Conservation (phyloP, 805 yeast species). For the Monosporozyma aerobia region DNA sequence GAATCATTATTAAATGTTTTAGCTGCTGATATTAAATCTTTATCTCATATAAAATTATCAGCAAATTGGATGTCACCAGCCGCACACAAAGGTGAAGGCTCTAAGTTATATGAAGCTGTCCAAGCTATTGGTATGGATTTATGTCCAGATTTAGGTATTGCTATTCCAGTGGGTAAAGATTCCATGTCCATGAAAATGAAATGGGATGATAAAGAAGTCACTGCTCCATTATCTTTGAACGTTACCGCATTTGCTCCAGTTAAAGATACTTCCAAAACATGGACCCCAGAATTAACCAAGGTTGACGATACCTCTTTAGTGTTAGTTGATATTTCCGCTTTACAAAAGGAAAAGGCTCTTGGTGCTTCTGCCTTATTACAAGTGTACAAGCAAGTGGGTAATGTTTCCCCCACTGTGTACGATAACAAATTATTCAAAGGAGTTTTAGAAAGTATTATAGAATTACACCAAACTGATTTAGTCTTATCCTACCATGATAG, state of each 20-base stretch:
- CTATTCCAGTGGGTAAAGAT: slow-evolving; percentile 97
- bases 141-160: slow-evolving; percentile 84
- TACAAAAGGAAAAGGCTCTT: slow-evolving; percentile 43
- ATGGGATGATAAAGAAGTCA: slow-evolving; percentile 87
- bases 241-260: slow-evolving; percentile 91
- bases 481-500: slow-evolving; percentile 91
- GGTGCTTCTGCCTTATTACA: slow-evolving; percentile 97
- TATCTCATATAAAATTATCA: slow-evolving; percentile 71
- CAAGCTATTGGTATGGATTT: slow-evolving; percentile 90
- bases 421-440: slow-evolving; percentile 52
- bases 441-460: slow-evolving; percentile 59
- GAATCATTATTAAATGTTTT: slow-evolving; percentile 81
- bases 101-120: slow-evolving; percentile 91
- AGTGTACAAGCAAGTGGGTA: slow-evolving; percentile 82
- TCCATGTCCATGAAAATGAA: slow-evolving; percentile 99
- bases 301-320: slow-evolving; percentile 54
- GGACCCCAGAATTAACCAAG: slow-evolving; percentile 81
- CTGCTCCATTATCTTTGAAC: slow-evolving; percentile 88
- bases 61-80: slow-evolving; percentile 99
- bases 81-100: slow-evolving; percentile 88
- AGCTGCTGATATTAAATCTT: slow-evolving; percentile 78
- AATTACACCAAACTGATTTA: slow-evolving; percentile 57
- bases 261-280: slow-evolving; percentile 71
- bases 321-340: slow-evolving; percentile 67
- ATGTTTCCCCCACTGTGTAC: slow-evolving; percentile 74